Evolutionary conservation across 495 filamentous ascomycete genomes (phyloP), one percentile per base, ranked within the genome.

Genomic region (Penicillium canariense): DNA sequence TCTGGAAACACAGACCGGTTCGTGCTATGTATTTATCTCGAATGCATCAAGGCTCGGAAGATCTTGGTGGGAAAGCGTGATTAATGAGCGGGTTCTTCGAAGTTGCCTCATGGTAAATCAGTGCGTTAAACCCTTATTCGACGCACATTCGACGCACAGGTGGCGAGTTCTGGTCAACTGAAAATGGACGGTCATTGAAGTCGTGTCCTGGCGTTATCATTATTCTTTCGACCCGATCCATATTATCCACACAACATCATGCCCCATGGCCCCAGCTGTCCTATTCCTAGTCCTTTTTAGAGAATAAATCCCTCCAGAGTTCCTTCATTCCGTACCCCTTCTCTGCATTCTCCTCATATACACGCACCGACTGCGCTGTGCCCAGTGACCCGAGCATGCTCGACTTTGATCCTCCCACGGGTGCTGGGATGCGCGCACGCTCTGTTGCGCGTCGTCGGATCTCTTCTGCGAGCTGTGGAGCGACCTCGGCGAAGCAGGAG

Each of bases 281-380:
- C 36, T 31, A 15, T 32, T 15, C 36, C n/a, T 50, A 51, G 20
- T 11, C 22, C 17, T 59, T 46, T 30, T 70, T 69, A 43, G 77
- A 74, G 64, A 84, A 96, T 25, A 95, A 62, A 76, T 96, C 93
- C 61, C 79, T 79, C 91, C 90, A 96, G 60, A 96, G 85, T 63
- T 97, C 83, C 65, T 80, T 87, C 53, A 96, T 85, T 30, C 93
- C 93, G 75, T 97, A 97, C 2, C 69, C 70, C 62, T 85, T 73
- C 18, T 84, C 81, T 62, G 80, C 79, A 55, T 81, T 75, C 49
- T 87, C 85, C 57, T 96, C 92, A 63, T 87, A 85, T 18, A 95
- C 79, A 48, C 68, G 80, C 7, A 72, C 77, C 15, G 74, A 76
- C 48, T 81, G 74, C 0, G 72, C 77, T 4, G 74, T 78, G 0